Evolutionary conservation across 1,284 basidiomycete species (phyloP), one percentile per base, ranked within the genome.

Genomic region (Pascua guehoae): DNA sequence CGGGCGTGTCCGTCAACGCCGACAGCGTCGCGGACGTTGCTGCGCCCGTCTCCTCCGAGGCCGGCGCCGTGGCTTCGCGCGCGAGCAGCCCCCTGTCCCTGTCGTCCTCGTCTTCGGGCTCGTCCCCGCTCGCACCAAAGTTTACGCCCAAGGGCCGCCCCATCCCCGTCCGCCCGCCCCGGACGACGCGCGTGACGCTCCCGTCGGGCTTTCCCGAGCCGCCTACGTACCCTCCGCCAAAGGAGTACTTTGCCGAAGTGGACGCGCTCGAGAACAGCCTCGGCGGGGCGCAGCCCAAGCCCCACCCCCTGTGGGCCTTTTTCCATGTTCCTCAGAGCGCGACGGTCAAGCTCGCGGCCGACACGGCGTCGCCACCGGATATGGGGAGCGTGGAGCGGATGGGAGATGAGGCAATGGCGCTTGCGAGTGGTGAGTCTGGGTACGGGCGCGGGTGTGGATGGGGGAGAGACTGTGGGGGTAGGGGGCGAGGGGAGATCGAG

Each of bases 251-350:
- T 41, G 58, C 54, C 16, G 47, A 49, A 32, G 24, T 70, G 10
- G 63, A 67, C 24, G 46, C 54, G 45, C 63, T 60, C 50, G 55
- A 63, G 47, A 24, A 8, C 36, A 12, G 15, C 36, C 50, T 51
- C 7, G 32, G 41, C 4, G 16, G 14, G 11, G 32, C 38, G 36
- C 53, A 46, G 45, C 59, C 63, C n/a, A 46, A 51, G 42, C 50
- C 54, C 16, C 76, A 78, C 61, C 73, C 75, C 4, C 64, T 78
- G 11, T 78, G 74, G 74, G 65, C 73, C 46, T 78, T 78, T 63
- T 77, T 78, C 67, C 68, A 71, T 49, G 62, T 72, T 1, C 68
- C 69, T 9, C n/a, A 45, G 8, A 42, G 16, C 5, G 64, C 59
- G 14, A 55, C 47, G 51, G 53, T 47, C 12, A 49, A 58, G 18